A percentile compares a stretch with the other conserved stretches of the same genome.
These are phyloP conservation scores for Dentipellis sp. DNA, from an alignment of 768 basidiomycete species.

Conservation along the genomic window DNA sequence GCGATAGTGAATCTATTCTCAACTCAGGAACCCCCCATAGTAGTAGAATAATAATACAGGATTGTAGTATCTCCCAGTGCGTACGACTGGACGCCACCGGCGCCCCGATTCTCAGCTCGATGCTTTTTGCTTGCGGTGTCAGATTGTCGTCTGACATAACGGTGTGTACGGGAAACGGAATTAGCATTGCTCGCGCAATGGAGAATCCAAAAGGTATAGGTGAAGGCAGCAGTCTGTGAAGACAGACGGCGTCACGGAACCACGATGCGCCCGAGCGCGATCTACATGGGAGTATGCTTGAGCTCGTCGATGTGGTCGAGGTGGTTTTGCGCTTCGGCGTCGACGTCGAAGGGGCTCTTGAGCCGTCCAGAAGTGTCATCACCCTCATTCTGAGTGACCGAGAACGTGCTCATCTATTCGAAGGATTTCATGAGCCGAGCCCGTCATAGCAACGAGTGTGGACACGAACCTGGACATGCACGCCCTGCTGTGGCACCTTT, in stretches of 20 bases:
- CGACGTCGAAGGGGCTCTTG: constrained; percentile 35
- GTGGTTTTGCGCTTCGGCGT: constrained; percentile 48
- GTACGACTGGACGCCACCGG: too few species aligned
- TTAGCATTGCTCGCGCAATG: not conserved
- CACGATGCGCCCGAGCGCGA: not conserved
- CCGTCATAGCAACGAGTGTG: not conserved
- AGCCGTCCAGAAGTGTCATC: constrained; percentile 50
- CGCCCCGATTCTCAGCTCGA: too few species aligned
- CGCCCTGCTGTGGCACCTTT: constrained; percentile 14
- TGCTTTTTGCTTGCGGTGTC: not conserved
- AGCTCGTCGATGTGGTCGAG: constrained; percentile 42
- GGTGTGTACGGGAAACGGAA: not conserved
- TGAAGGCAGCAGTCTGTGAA: too few species aligned
- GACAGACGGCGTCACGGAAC: too few species aligned
- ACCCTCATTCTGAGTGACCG: constrained; percentile 27
- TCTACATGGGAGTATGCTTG: constrained; percentile 29
- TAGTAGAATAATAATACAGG: too few species aligned
- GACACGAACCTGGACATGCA: constrained; percentile 27
- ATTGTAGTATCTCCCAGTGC: too few species aligned
- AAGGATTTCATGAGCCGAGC: not conserved
- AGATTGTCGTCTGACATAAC: not conserved
- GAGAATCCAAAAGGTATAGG: too few species aligned
- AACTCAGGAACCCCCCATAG: too few species aligned
- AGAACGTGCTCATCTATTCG: constrained; percentile 5
- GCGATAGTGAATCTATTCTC: too few species aligned